Conservation (phyloP, 208 protist species). For the Leishmania guyanensis region DNA sequence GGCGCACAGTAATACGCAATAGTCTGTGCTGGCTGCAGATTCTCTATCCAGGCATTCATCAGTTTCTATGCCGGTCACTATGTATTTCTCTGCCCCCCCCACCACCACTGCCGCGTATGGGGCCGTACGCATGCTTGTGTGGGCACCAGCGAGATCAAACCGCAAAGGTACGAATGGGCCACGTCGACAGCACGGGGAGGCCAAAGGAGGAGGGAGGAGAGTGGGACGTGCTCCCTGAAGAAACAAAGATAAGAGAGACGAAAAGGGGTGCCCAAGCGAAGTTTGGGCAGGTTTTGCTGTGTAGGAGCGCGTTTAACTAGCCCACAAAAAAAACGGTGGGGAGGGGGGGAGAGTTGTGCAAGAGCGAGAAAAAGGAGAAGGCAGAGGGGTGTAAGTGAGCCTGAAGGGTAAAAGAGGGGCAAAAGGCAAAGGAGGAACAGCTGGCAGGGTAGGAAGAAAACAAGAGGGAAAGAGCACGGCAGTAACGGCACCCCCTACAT, state of each 20-base stretch:
- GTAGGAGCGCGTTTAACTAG: no score
- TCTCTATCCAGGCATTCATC: background rate
- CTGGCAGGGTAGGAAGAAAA: no score
- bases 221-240: background rate
- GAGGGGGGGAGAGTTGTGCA: background rate
- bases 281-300: background rate
- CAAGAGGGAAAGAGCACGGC: background rate
- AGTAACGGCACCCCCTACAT: no score
- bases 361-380: background rate
- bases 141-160: background rate
- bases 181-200: background rate
- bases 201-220: background rate
- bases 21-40: background rate
- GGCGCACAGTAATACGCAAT: background rate
- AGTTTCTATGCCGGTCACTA: background rate
- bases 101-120: no score
- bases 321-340: no score
- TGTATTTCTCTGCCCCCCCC: background rate
- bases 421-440: no score
- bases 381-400: no score
- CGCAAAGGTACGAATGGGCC: background rate
- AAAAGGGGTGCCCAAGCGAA: background rate
- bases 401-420: no score
- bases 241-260: background rate
- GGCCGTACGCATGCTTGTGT: background rate